Conservation (phyloP, 129 eudicot species). For the Helianthus annuus region DNA sequence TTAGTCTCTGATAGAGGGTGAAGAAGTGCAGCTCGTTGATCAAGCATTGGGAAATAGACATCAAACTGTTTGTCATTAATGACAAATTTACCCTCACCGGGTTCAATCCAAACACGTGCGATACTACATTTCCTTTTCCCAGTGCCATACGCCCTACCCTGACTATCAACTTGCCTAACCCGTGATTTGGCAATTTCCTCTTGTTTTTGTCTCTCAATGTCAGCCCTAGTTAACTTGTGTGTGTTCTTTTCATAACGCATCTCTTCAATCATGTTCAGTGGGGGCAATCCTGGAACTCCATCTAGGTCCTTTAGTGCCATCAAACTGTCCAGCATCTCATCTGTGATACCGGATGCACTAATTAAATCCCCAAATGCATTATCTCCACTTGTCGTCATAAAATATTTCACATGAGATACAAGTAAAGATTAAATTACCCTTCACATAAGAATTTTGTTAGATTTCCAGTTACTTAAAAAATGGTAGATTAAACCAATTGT, state of each 20-base stretch:
- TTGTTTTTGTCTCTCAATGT: too few relatives aligned
- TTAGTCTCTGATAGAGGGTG: constrained; percentile 87
- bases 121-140: constrained; percentile 93
- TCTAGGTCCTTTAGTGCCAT: constrained; percentile 81
- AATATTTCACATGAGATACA: not conserved
- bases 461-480: not conserved
- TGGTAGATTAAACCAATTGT: not conserved
- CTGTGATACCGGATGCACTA: constrained; percentile 91
- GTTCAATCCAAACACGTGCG: constrained; percentile 95
- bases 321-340: constrained; percentile 86
- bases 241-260: constrained; percentile 62
- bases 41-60: constrained; percentile 91
- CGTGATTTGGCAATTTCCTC: constrained; percentile 32
- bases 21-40: constrained; percentile 91
- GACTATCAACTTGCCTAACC: constrained; percentile 66
- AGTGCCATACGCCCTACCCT: constrained; percentile 59
- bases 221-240: constrained; percentile 35
- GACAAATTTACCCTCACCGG: constrained; percentile 75
- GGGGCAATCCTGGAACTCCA: constrained; percentile 78
- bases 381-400: constrained; percentile 54
- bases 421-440: not conserved
- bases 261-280: constrained; percentile 70
- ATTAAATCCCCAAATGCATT: constrained; percentile 94
- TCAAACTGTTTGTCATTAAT: constrained; percentile 88
- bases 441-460: not conserved